phyloP scores from a whole-genome alignment of 2,329 filamentous ascomycete species.

The Neopestalotiopsis rosae region DNA sequence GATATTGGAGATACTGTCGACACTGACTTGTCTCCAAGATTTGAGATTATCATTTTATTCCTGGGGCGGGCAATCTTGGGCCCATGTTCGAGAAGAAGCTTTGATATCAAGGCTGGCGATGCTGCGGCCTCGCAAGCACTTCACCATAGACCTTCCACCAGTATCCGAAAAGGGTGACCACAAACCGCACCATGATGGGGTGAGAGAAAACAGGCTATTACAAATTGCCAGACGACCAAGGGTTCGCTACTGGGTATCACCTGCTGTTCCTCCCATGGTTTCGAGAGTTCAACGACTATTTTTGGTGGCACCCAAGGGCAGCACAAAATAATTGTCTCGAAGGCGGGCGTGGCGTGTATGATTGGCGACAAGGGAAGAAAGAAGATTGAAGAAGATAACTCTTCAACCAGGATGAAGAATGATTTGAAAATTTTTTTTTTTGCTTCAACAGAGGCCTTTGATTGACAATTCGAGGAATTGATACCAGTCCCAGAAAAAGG shows the following conservation, averaged over 20 bases:
- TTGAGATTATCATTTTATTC: constrained; percentile 36
- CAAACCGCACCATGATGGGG: neutral
- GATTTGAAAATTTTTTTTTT: no score
- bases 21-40: constrained; percentile 30
- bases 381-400: no score
- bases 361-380: no score
- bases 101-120: constrained; percentile 26
- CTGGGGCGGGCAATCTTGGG: constrained; percentile 36
- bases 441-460: no score
- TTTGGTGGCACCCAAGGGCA: neutral
- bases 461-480: no score
- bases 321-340: neutral
- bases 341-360: no score
- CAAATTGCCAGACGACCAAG: constrained; percentile 30
- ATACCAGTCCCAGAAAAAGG: no score
- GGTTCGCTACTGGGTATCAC: constrained; percentile 35
- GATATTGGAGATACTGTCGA: constrained; percentile 23
- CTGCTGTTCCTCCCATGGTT: neutral
- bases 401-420: no score
- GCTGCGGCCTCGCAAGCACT: constrained; percentile 27
- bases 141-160: constrained; percentile 35
- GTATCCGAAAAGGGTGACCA: neutral
- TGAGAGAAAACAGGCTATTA: constrained; percentile 23
- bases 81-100: constrained; percentile 32
- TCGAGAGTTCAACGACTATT: neutral